Conservation (phyloP, 441 rosid species). For the Raphanus hybrid region DNA sequence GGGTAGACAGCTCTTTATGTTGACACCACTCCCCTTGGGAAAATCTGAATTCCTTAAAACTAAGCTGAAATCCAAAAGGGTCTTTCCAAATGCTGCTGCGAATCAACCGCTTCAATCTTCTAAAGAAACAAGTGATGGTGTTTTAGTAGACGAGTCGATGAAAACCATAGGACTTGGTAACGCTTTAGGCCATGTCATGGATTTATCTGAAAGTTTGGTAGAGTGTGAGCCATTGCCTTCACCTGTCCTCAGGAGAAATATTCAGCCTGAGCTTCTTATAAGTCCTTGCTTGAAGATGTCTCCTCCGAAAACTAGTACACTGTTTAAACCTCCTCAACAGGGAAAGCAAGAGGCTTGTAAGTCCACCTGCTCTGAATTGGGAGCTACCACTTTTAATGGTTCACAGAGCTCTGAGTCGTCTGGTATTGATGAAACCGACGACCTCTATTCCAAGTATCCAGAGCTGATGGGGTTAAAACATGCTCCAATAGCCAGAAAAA, state of each 20-base stretch:
- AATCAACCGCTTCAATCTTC: constrained; percentile 42
- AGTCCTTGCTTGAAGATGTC: constrained; percentile 83
- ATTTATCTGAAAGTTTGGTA: constrained; percentile 29
- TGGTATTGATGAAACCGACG: constrained; percentile 49
- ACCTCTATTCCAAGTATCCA: constrained; percentile 63
- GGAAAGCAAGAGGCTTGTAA: constrained; percentile 44
- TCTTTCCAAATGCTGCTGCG: constrained; percentile 41
- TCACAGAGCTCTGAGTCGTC: constrained; percentile 60
- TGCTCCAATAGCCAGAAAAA: constrained; percentile 50
- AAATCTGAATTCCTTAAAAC: constrained; percentile 62
- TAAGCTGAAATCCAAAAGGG: constrained; percentile 47
- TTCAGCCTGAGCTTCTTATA: constrained; percentile 56
- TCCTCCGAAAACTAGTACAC: constrained; percentile 76
- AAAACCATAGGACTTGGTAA: constrained; percentile 44
- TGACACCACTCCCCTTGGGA: constrained; percentile 81
- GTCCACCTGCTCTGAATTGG: constrained; percentile 65
- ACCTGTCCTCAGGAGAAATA: constrained; percentile 43
- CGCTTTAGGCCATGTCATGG: constrained; percentile 41
- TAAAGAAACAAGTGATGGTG: constrained; percentile 49
- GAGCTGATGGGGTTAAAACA: constrained; percentile 71
- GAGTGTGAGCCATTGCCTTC: constrained; percentile 51
- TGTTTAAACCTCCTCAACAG: constrained; percentile 64
- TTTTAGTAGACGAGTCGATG: constrained; percentile 43
- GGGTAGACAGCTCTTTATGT: constrained; percentile 75
- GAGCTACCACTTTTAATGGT: constrained; percentile 40